Evolutionary conservation across 1,284 basidiomycete genomes (phyloP).

Genomic region (Ustilago vetiveriae): DNA sequence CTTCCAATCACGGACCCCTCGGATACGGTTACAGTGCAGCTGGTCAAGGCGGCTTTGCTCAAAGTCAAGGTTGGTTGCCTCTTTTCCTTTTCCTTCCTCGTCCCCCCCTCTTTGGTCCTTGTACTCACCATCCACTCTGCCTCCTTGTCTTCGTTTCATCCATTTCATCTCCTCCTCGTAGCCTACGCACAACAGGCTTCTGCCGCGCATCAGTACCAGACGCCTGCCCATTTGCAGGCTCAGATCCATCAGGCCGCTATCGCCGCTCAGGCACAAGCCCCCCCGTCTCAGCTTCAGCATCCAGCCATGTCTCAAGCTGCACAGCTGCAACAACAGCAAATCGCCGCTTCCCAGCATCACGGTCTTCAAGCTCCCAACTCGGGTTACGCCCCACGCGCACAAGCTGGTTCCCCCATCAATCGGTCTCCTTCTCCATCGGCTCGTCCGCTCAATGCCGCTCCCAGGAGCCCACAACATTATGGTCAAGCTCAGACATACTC

Average conservation of each 20-base stretch:
- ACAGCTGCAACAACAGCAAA: slow-evolving; percentile 62
- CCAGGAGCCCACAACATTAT: slow-evolving; percentile 33
- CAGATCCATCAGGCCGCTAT: slow-evolving; percentile 63
- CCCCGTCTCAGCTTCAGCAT: slow-evolving; percentile 61
- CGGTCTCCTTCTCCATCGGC: slow-evolving; percentile 45
- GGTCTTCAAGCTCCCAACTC: slow-evolving; percentile 40
- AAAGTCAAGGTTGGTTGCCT: slow-evolving; percentile 55
- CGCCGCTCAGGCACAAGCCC: slow-evolving; percentile 57
- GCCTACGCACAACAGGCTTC: slow-evolving; percentile 56
- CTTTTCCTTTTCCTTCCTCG: not conserved
- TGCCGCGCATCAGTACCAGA: slow-evolving; percentile 35
- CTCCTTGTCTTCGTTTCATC: not conserved
- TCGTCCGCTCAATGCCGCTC: slow-evolving; percentile 31
- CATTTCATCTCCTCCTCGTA: slow-evolving; percentile 8
- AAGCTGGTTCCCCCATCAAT: slow-evolving; percentile 22
- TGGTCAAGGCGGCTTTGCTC: slow-evolving; percentile 61
- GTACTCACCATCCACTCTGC: not conserved
- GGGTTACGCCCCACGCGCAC: slow-evolving; percentile 21
- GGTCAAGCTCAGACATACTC: slow-evolving; percentile 39
- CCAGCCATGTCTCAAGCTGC: slow-evolving; percentile 60
- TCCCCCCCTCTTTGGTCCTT: too few species aligned
- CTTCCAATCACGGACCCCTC: slow-evolving; percentile 29
- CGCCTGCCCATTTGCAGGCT: slow-evolving; percentile 50
- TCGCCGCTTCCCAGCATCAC: slow-evolving; percentile 45
- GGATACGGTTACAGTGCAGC: slow-evolving; percentile 54